Conservation (phyloP, 805 yeast species). For the Sungouiozyma ichnusensis region DNA sequence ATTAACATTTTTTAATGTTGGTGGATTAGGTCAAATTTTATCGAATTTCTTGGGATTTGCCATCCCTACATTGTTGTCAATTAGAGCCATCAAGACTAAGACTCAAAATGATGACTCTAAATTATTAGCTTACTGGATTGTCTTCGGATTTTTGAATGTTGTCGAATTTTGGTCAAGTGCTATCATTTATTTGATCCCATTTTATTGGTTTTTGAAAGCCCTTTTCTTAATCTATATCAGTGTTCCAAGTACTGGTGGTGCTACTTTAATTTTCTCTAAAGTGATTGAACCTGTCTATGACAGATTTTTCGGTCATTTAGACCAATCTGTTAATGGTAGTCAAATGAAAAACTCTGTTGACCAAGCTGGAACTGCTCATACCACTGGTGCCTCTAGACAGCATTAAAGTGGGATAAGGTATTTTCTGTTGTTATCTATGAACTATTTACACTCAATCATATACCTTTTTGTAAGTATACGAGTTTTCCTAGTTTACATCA, state of each 20-base stretch:
- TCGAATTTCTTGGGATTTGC: constrained; percentile 88
- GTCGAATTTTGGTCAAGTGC: constrained; percentile 94
- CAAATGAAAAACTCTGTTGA: constrained; percentile 22
- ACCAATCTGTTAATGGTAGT: constrained; percentile 1
- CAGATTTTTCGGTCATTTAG: constrained; percentile 7
- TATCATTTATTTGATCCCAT: constrained; percentile 90
- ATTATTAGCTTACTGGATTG: constrained; percentile 94
- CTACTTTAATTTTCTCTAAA: constrained; percentile 53
- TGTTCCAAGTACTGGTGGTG: constrained; percentile 83
- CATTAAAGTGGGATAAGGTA: background rate
- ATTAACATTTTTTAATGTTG: constrained; percentile 77
- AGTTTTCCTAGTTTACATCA: constrained; percentile 4
- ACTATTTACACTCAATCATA: background rate
- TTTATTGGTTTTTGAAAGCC: constrained; percentile 91
- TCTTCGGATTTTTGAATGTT: constrained; percentile 85
- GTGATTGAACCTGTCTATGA: constrained; percentile 57
- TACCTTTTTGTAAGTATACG: constrained; percentile 1
- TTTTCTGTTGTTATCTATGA: background rate
- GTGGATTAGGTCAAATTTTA: constrained; percentile 89
- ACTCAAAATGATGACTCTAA: constrained; percentile 56
- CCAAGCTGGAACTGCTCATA: constrained; percentile 23
- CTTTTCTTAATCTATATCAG: constrained; percentile 78
- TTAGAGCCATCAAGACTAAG: constrained; percentile 69
- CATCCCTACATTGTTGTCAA: constrained; percentile 81
- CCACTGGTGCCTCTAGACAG: constrained; percentile 9